These are phyloP conservation scores for Heliocybe sulcata DNA, from an alignment of 1,284 basidiomycete genomes.

Conservation along the genomic window DNA sequence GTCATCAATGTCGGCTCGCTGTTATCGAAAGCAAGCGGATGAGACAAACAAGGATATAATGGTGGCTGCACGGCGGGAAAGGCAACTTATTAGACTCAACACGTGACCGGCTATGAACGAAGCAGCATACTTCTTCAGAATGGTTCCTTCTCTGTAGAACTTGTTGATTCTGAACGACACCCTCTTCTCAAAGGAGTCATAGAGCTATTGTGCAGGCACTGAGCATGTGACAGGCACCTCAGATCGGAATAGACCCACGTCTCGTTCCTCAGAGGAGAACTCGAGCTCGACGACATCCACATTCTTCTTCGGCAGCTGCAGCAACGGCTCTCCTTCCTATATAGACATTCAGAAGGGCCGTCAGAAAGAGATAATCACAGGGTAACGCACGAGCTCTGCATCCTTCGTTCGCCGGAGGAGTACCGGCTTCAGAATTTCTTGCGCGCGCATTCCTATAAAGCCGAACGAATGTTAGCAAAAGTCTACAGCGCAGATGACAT, in stretches of 20 bases:
- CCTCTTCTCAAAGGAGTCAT: conserved; percentile 48
- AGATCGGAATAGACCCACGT: conserved; percentile 28
- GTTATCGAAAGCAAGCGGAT: background rate
- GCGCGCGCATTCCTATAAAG: conserved; percentile 35
- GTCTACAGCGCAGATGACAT: background rate
- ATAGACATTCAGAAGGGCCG: conserved; percentile 4
- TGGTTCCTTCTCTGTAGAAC: conserved; percentile 47
- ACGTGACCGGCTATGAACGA: background rate
- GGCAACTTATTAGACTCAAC: conserved; percentile 5
- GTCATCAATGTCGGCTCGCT: background rate
- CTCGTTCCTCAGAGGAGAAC: conserved; percentile 56
- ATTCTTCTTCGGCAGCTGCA: conserved; percentile 52
- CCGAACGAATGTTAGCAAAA: conserved; percentile 15
- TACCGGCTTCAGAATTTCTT: conserved; percentile 51
- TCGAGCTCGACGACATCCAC: conserved; percentile 49
- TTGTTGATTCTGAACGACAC: conserved; percentile 48
- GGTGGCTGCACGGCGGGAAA: conserved; percentile 29
- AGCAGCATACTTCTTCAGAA: conserved; percentile 53
- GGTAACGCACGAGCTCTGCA: conserved; percentile 34
- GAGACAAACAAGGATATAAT: conserved; percentile 34
- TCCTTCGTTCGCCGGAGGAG: conserved; percentile 58
- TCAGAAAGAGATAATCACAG: background rate
- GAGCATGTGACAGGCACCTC: background rate
- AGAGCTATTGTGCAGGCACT: conserved; percentile 34
- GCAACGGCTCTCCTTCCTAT: conserved; percentile 49